Percentiles rank a stretch among this genome's conserved stretches.
Evolutionary conservation across 2,329 filamentous ascomycete species (phyloP).

Genomic region (Fusarium oligoseptatum): DNA sequence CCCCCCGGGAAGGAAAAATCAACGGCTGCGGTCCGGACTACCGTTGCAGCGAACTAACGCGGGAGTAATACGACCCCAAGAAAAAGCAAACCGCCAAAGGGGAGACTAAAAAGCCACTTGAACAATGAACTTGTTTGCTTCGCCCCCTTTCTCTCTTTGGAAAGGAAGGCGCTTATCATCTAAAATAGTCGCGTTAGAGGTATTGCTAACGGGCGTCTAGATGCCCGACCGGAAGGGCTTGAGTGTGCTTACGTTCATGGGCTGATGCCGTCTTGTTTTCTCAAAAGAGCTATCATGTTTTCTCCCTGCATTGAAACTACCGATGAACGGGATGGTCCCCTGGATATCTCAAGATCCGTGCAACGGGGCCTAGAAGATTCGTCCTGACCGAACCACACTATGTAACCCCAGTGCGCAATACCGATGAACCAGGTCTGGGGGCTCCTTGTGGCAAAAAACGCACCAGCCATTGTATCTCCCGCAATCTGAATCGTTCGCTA

Average conservation of each 20-base stretch:
- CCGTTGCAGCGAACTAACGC: not conserved
- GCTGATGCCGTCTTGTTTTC: not conserved
- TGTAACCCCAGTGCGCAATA: not conserved
- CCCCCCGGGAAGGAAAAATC: not conserved
- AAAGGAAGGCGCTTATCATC: not conserved
- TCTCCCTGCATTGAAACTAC: not conserved
- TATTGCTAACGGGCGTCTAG: not conserved
- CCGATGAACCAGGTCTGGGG: not conserved
- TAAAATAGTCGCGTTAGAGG: slow-evolving; percentile 1
- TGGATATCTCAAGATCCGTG: not conserved
- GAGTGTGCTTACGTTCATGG: not conserved
- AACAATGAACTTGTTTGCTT: not conserved
- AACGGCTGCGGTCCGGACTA: not conserved
- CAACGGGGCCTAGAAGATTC: not conserved
- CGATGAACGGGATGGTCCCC: not conserved
- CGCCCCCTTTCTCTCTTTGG: not conserved
- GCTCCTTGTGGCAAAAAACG: not conserved
- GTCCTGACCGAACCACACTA: not conserved
- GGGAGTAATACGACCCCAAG: not conserved
- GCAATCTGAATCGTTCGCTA: not conserved
- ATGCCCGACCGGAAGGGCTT: not conserved
- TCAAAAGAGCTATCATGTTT: not conserved
- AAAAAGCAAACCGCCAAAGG: not conserved
- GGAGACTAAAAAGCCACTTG: too few relatives aligned
- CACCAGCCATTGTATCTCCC: not conserved